phyloP scores from a whole-genome alignment of 176 grass and related monocot genomes.

The Coix lacrymajobi region DNA sequence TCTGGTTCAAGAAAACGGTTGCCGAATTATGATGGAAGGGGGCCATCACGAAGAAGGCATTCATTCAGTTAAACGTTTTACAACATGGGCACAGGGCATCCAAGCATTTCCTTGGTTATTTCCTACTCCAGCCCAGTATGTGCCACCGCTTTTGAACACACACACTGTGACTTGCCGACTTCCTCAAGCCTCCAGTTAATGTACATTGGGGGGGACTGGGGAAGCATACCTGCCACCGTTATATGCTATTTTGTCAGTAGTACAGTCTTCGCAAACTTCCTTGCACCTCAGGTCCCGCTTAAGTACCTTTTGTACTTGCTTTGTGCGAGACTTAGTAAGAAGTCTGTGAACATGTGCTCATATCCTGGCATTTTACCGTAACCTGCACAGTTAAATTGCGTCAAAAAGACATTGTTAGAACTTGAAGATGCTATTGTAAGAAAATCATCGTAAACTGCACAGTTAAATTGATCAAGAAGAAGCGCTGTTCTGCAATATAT shows the following conservation, averaged over 20 bases:
- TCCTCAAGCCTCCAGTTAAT: constrained; percentile 25
- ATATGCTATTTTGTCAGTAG: not conserved
- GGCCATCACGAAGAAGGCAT: not conserved
- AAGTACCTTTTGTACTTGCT: constrained; percentile 59
- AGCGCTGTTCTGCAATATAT: not conserved
- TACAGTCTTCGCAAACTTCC: not conserved
- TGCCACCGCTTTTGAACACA: constrained; percentile 8
- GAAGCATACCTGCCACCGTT: not conserved
- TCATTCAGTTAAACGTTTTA: constrained; percentile 6
- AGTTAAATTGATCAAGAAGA: not conserved
- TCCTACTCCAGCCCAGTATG: not conserved
- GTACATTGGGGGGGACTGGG: constrained; percentile 9
- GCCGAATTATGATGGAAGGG: not conserved
- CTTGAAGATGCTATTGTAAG: not conserved
- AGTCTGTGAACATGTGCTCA: constrained; percentile 71
- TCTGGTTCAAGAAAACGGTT: not conserved
- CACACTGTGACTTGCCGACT: not conserved
- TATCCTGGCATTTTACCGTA: constrained; percentile 91
- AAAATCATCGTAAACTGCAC: not conserved
- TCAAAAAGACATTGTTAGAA: not conserved
- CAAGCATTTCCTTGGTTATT: not conserved
- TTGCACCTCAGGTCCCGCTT: constrained; percentile 14
- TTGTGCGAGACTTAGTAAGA: constrained; percentile 53
- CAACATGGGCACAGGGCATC: not conserved
- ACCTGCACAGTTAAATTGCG: constrained; percentile 33